Conservation (phyloP, 345 rosid species). For the Camelina neglecta region DNA sequence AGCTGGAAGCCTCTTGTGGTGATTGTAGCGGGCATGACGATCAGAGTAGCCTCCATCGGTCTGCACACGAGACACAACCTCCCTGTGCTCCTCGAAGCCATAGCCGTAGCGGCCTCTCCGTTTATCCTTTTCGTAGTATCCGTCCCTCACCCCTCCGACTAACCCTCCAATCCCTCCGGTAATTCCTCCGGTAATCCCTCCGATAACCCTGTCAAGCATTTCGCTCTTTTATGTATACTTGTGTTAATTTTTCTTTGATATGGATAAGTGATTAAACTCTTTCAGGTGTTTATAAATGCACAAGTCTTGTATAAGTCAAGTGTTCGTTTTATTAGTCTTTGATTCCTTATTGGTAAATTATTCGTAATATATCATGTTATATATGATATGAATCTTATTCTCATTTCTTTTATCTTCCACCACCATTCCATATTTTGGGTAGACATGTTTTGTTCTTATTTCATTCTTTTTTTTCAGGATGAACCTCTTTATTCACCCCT, state of each 20-base stretch:
- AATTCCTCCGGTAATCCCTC: conserved; percentile 13
- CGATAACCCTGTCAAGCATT: conserved; percentile 32
- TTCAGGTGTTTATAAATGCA: conserved; percentile 11
- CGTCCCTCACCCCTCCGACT: too few relatives aligned
- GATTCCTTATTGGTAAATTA: not conserved
- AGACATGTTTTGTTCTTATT: conserved; percentile 37
- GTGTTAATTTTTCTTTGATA: conserved; percentile 31
- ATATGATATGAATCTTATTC: conserved; percentile 30
- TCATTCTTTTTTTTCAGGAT: not conserved
- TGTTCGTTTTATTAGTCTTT: not conserved
- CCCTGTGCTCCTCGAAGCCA: conserved; percentile 37
- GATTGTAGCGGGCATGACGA: conserved; percentile 28
- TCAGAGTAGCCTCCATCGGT: conserved; percentile 29
- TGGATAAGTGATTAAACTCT: not conserved
- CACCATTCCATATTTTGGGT: conserved; percentile 35
- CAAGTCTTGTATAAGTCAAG: not conserved
- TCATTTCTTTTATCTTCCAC: not conserved
- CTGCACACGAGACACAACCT: conserved; percentile 27
- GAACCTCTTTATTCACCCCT: too few relatives aligned
- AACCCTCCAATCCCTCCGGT: not conserved
- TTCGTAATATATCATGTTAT: not conserved
- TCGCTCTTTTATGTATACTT: not conserved
- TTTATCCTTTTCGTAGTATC: too few relatives aligned
- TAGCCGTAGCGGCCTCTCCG: not conserved
- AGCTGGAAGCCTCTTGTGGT: conserved; percentile 28